These are phyloP conservation scores for Phytophthora cryptogea DNA, from an alignment of 352 stramenopile genomes.

Conservation along the genomic window DNA sequence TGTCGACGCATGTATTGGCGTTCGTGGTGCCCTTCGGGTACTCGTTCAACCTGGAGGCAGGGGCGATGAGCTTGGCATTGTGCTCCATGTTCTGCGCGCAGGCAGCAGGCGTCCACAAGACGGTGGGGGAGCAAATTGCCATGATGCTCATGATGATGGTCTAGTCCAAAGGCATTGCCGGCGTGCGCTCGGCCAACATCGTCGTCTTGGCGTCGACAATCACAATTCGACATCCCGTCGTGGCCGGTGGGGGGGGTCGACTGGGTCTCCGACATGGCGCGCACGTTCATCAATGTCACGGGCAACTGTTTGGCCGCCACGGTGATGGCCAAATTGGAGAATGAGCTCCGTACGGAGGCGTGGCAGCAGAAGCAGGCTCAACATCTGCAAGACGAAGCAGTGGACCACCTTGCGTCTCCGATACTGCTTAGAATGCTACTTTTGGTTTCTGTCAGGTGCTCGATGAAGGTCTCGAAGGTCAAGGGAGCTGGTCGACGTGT, in stretches of 20 bases:
- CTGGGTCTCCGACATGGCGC: constrained; percentile 52
- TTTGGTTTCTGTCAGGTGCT: constrained; percentile 54
- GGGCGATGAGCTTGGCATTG: constrained; percentile 43
- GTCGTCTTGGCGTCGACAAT: constrained; percentile 40
- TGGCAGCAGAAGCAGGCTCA: constrained; percentile 27
- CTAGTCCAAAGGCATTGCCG: constrained; percentile 44
- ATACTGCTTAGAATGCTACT: not conserved
- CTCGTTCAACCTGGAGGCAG: constrained; percentile 57
- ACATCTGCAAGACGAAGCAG: not conserved
- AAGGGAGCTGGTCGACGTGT: constrained; percentile 29
- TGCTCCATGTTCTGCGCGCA: constrained; percentile 49
- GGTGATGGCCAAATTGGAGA: constrained; percentile 53
- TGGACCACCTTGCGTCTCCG: not conserved
- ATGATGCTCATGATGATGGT: constrained; percentile 54
- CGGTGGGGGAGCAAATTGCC: constrained; percentile 45
- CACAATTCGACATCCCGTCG: constrained; percentile 45
- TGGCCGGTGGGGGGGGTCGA: constrained; percentile 47
- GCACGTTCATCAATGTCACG: constrained; percentile 48
- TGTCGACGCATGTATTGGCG: constrained; percentile 39
- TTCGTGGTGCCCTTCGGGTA: constrained; percentile 56
- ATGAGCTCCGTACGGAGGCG: constrained; percentile 47
- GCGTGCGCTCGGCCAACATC: constrained; percentile 42
- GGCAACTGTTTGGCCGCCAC: constrained; percentile 48
- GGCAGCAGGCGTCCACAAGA: constrained; percentile 43
- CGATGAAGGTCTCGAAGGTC: constrained; percentile 46